A percentile compares a stretch with the other conserved stretches of the same genome.
Conservation (phyloP, 495 filamentous ascomycete species). For the Amphirosellinia nigrospora region DNA sequence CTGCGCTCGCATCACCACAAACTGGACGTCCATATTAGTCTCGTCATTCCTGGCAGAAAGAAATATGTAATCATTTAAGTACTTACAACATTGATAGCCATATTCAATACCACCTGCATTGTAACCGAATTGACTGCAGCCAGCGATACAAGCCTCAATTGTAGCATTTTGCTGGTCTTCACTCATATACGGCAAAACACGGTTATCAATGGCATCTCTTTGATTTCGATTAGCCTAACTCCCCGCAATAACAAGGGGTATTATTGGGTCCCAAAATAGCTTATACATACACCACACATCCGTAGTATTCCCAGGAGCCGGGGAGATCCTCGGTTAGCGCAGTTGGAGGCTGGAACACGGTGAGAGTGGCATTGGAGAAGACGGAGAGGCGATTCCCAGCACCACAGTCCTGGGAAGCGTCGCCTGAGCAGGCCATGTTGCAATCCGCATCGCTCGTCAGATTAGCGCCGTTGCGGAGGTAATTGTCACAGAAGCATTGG, state of each 20-base stretch:
- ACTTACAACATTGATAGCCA: conserved; percentile 57
- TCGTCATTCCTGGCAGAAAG: background rate
- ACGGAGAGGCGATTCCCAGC: conserved; percentile 44
- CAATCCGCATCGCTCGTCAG: conserved; percentile 38
- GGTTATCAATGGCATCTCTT: conserved; percentile 48
- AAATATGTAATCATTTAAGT: conserved; percentile 53
- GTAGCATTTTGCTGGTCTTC: conserved; percentile 48
- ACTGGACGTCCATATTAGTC: background rate
- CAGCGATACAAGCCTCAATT: conserved; percentile 55
- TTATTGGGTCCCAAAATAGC: background rate
- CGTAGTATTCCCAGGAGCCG: conserved; percentile 52
- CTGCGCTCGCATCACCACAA: conserved; percentile 47
- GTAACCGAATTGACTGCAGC: conserved; percentile 46
- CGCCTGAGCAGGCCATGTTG: conserved; percentile 47
- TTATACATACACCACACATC: conserved; percentile 17
- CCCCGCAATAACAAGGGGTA: background rate
- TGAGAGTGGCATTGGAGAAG: conserved; percentile 36
- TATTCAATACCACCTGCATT: conserved; percentile 62
- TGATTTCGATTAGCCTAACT: conserved; percentile 48
- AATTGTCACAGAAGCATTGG: conserved; percentile 63
- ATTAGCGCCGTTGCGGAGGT: conserved; percentile 30
- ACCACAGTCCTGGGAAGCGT: conserved; percentile 42
- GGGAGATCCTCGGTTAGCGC: conserved; percentile 29
- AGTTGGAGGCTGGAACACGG: conserved; percentile 34
- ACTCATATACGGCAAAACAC: conserved; percentile 56